These are phyloP conservation scores for apple (Malus domestica) DNA, from an alignment of 306 rosid species.

Conservation along the genomic window ASM211411v1 NC_041803.1:4346501-4347000, in stretches of 20 bases:
- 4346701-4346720: not conserved
- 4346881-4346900: constrained; percentile 1
- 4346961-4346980: not conserved
- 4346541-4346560: constrained; percentile 4
- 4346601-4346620: constrained; percentile 3
- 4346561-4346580: not conserved
- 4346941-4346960: not conserved
- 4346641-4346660: not conserved
- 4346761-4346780: constrained; percentile 7
- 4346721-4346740: constrained; percentile 8
- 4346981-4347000: not conserved
- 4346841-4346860: not conserved
- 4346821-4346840: not conserved
- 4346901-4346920: not conserved
- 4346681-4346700: not conserved
- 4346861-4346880: not conserved
- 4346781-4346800: not conserved
- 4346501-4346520: not conserved
- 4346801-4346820: constrained; percentile 8
- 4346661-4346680: constrained; percentile 5
- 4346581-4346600: constrained; percentile 13
- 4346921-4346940: not conserved
- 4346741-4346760: constrained; percentile 16
- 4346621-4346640: constrained; percentile 5
- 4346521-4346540: not conserved